Conservation (phyloP, 108 stramenopile genomes). For the Ochromonas danica region DNA sequence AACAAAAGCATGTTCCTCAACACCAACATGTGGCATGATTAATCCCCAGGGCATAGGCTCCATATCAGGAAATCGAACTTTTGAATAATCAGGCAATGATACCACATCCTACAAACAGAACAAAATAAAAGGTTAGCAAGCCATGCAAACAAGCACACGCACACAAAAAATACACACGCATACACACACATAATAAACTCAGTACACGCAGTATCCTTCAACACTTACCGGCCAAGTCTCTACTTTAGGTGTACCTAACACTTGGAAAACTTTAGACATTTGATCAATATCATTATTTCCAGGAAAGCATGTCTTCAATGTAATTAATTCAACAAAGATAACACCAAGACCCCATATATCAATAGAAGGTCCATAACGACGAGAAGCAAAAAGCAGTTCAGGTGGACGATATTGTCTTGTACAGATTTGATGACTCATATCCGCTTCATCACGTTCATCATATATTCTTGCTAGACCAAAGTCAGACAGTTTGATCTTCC, state of each 20-base stretch:
- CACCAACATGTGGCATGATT: not conserved
- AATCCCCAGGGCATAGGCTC: not conserved
- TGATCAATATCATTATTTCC: slow-evolving; percentile 29
- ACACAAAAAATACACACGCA: not conserved
- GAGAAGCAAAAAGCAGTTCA: slow-evolving; percentile 13
- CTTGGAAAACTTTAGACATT: slow-evolving; percentile 28
- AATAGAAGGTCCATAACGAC: not conserved
- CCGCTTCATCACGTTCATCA: not conserved
- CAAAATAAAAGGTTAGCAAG: not conserved
- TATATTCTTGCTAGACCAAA: slow-evolving; percentile 29
- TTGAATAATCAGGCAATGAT: slow-evolving; percentile 24
- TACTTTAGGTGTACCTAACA: slow-evolving; percentile 23
- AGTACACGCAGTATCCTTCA: not conserved
- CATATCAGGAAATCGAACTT: slow-evolving; percentile 27
- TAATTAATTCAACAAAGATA: slow-evolving; percentile 27
- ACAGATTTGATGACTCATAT: slow-evolving; percentile 10
- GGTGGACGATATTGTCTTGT: slow-evolving; percentile 23
- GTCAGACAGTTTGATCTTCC: slow-evolving; percentile 1
- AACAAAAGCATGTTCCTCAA: not conserved
- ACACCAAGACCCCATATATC: slow-evolving; percentile 30
- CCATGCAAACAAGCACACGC: not conserved
- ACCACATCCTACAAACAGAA: slow-evolving; percentile 23
- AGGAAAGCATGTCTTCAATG: slow-evolving; percentile 1
- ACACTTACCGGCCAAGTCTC: slow-evolving; percentile 31
- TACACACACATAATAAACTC: not conserved